Conservation (phyloP, 495 filamentous ascomycete genomes). For the Podospora comata region DNA sequence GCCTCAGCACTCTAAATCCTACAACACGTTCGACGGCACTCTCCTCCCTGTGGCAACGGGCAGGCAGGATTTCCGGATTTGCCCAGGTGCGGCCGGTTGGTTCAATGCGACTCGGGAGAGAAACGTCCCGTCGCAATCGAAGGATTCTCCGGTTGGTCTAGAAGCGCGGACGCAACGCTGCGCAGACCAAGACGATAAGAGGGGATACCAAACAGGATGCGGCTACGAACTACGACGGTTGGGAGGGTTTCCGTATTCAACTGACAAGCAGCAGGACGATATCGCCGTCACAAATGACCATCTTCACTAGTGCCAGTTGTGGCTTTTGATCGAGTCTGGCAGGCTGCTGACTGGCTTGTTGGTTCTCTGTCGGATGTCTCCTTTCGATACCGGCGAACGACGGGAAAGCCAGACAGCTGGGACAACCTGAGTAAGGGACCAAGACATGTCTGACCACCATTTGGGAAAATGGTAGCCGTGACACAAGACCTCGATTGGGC, state of each 20-base stretch:
- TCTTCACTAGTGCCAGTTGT: neutral
- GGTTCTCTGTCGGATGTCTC: neutral
- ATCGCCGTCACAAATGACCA: neutral
- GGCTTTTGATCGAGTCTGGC: neutral
- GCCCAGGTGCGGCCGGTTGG: neutral
- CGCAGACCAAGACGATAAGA: neutral
- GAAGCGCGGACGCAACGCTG: constrained; percentile 4
- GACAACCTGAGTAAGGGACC: neutral
- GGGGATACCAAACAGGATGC: neutral
- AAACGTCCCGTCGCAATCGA: constrained; percentile 1
- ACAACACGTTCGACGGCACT: neutral
- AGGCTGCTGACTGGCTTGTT: neutral
- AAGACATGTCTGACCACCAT: neutral
- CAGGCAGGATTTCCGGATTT: constrained; percentile 4
- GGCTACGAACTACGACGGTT: neutral
- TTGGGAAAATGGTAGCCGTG: neutral
- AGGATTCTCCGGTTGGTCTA: constrained; percentile 3
- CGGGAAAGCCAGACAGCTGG: neutral
- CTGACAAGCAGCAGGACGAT: neutral
- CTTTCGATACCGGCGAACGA: neutral
- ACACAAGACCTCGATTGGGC: neutral
- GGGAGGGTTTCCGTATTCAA: neutral
- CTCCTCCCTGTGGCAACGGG: neutral
- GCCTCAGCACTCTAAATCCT: constrained; percentile 35
- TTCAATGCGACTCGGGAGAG: neutral